These are phyloP conservation scores for Daldinia sp. DNA, from an alignment of 2,329 filamentous ascomycete genomes.

Conservation along the genomic window DNA sequence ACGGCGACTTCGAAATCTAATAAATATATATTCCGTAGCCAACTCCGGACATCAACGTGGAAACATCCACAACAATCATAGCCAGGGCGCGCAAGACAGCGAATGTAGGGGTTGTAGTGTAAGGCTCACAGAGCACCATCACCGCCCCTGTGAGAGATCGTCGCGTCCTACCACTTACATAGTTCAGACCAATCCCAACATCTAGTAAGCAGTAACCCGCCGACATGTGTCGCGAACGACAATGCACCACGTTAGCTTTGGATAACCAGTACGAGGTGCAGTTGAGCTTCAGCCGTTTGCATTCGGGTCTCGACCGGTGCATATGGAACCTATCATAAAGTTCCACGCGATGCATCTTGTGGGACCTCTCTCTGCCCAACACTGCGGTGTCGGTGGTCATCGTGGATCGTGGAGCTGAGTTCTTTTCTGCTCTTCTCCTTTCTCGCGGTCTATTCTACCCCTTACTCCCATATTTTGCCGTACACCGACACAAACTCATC, in stretches of 20 bases:
- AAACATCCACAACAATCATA: constrained; percentile 18
- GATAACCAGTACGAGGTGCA: constrained; percentile 5
- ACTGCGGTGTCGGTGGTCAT: constrained; percentile 7
- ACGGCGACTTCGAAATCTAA: constrained; percentile 8
- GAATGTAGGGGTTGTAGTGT: neutral
- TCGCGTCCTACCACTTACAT: neutral
- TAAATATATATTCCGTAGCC: neutral
- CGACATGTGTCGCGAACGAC: constrained; percentile 33
- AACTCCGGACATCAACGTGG: constrained; percentile 19
- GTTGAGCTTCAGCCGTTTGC: neutral
- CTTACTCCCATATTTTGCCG: constrained; percentile 1
- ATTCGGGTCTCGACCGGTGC: neutral
- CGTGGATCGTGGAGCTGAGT: constrained; percentile 14
- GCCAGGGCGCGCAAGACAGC: constrained; percentile 11
- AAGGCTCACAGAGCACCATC: neutral
- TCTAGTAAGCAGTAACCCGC: neutral
- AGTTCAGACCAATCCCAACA: neutral
- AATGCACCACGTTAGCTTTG: constrained; percentile 27
- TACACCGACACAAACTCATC: constrained; percentile 26
- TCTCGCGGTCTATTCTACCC: neutral
- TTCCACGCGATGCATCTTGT: constrained; percentile 28
- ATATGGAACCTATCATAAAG: constrained; percentile 21
- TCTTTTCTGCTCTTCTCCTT: neutral
- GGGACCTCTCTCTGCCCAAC: constrained; percentile 6
- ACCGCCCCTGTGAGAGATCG: neutral